These are phyloP conservation scores for Quaeritorhiza haematococci DNA, from an alignment of 371 early-diverging fungal genomes.

Conservation along the genomic window DNA sequence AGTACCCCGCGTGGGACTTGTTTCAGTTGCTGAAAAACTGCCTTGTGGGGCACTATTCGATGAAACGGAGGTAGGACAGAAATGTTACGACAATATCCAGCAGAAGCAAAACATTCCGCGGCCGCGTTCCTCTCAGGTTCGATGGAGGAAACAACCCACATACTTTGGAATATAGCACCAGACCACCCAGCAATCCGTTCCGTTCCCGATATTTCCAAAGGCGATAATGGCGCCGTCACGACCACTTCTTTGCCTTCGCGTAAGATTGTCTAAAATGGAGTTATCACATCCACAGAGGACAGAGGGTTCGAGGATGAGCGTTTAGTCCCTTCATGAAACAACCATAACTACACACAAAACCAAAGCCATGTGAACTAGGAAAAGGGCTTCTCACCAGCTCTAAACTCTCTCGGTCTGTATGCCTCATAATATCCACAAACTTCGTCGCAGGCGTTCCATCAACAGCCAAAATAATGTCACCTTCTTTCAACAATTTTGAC, in stretches of 20 bases:
- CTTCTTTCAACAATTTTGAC: conserved; percentile 19
- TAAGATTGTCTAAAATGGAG: conserved; percentile 45
- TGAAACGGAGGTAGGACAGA: background rate
- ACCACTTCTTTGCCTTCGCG: conserved; percentile 59
- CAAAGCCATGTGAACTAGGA: too few relatives aligned
- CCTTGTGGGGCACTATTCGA: conserved; percentile 70
- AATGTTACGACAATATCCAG: background rate
- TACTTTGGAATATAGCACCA: conserved; percentile 64
- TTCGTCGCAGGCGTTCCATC: conserved; percentile 18
- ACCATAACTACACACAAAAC: too few relatives aligned
- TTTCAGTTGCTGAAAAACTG: conserved; percentile 73
- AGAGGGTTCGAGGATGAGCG: background rate
- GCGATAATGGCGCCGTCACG: conserved; percentile 34
- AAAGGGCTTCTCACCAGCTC: conserved; percentile 14
- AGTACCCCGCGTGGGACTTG: conserved; percentile 54
- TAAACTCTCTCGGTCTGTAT: conserved; percentile 5
- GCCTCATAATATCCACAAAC: conserved; percentile 21
- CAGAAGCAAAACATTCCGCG: background rate
- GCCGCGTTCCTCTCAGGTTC: too few relatives aligned
- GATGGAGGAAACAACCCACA: too few relatives aligned
- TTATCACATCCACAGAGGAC: background rate
- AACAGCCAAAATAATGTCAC: conserved; percentile 32
- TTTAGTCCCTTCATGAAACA: background rate
- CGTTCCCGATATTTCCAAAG: conserved; percentile 37
- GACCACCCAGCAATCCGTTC: conserved; percentile 71